phyloP scores from a whole-genome alignment of 352 stramenopile species.

The Hyaloperonospora brassicae region DNA sequence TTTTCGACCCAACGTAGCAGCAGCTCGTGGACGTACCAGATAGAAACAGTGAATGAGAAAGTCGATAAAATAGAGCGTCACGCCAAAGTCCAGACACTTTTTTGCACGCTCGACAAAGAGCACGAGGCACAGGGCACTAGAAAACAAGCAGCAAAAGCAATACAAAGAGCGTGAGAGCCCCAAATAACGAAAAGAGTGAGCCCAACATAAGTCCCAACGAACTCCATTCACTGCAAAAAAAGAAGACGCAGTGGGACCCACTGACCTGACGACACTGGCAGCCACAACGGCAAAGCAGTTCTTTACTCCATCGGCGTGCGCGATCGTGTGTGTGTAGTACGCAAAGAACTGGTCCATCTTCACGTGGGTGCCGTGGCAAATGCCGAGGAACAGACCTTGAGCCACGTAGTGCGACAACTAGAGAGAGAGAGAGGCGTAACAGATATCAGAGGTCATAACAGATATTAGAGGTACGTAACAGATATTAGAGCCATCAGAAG shows the following conservation, averaged over 20 bases:
- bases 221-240: too few relatives aligned
- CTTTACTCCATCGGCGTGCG: constrained; percentile 70
- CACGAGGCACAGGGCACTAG: constrained; percentile 59
- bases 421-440: background rate
- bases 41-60: constrained; percentile 78
- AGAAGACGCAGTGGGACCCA: too few relatives aligned
- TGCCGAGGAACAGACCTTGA: constrained; percentile 62
- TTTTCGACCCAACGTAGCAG: too few relatives aligned
- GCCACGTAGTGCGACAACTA: constrained; percentile 78
- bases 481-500: too few relatives aligned
- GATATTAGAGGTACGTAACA: background rate
- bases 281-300: constrained; percentile 69
- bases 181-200: too few relatives aligned
- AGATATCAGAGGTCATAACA: background rate
- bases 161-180: background rate
- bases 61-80: constrained; percentile 85
- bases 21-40: constrained; percentile 32
- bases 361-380: too few relatives aligned
- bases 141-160: constrained; percentile 4
- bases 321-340: constrained; percentile 69
- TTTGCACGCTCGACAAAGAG: constrained; percentile 85
- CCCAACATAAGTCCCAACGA: too few relatives aligned
- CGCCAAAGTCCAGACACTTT: constrained; percentile 87
- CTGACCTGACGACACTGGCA: constrained; percentile 42
- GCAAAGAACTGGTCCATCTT: constrained; percentile 82